Evolutionary conservation across 78 protist species (phyloP).

Genomic region (Paulinella micropora): DNA sequence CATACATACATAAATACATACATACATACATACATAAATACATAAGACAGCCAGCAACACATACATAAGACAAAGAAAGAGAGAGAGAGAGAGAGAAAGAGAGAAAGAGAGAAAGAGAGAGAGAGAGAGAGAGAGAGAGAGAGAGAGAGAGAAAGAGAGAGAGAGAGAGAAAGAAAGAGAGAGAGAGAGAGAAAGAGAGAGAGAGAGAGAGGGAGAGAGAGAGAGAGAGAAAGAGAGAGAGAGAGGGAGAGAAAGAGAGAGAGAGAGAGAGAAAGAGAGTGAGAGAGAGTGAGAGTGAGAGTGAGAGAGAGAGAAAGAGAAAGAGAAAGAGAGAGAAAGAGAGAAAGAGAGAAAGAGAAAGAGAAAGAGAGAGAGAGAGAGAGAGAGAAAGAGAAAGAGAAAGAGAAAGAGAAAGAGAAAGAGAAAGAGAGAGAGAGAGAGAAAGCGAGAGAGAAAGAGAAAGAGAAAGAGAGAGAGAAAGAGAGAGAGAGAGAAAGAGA

Average conservation of each 20-base stretch:
- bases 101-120: slow-evolving; percentile 43
- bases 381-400: not conserved
- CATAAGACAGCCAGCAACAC: not conserved
- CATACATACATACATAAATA: not conserved
- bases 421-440: not conserved
- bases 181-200: slow-evolving; percentile 40
- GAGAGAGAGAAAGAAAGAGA: not conserved
- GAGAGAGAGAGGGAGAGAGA: slow-evolving; percentile 7
- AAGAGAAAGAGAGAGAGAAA: not conserved
- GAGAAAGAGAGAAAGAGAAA: not conserved
- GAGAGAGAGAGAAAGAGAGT: not conserved
- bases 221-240: not conserved
- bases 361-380: not conserved
- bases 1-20: not conserved
- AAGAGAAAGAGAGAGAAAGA: not conserved
- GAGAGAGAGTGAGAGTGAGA: not conserved
- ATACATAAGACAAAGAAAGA: not conserved
- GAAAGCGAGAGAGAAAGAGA: not conserved
- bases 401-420: not conserved
- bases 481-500: not conserved
- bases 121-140: slow-evolving; percentile 38
- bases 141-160: not conserved
- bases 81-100: slow-evolving; percentile 24
- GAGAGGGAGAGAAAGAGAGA: not conserved
- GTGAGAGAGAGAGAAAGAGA: not conserved